Conservation (phyloP, 345 rosid species). For the Ricinus communis region DNA sequence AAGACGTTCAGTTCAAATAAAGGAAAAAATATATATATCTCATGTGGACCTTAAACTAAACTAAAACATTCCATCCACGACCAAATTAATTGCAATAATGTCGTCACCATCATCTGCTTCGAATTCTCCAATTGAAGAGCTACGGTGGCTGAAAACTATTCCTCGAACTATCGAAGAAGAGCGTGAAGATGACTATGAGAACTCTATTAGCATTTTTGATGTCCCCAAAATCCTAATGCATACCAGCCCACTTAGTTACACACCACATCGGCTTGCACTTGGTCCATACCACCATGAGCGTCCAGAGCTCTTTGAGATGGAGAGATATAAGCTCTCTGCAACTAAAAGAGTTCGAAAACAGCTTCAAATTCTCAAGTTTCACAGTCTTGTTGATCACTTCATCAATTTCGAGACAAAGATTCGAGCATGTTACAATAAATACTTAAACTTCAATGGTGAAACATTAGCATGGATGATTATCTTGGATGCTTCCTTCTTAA, state of each 20-base stretch:
- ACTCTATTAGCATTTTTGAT: constrained; percentile 47
- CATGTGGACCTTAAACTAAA: too few relatives aligned
- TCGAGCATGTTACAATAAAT: constrained; percentile 58
- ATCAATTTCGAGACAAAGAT: constrained; percentile 33
- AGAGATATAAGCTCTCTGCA: constrained; percentile 53
- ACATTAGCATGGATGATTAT: constrained; percentile 75
- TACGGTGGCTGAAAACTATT: too few relatives aligned
- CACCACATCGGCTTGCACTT: constrained; percentile 62
- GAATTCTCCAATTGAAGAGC: too few relatives aligned
- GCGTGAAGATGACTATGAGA: constrained; percentile 40
- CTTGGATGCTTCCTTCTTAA: constrained; percentile 57
- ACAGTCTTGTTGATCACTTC: constrained; percentile 45
- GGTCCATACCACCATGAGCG: constrained; percentile 70
- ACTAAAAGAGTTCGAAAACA: constrained; percentile 46
- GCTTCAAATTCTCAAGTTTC: constrained; percentile 30
- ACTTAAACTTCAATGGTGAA: constrained; percentile 38
- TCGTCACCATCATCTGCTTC: too few relatives aligned
- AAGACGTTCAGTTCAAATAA: too few relatives aligned
- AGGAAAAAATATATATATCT: too few relatives aligned
- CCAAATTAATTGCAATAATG: too few relatives aligned
- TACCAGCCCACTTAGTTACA: constrained; percentile 48
- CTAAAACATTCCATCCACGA: too few relatives aligned
- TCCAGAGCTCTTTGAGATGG: constrained; percentile 62
- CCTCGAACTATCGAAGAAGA: constrained; percentile 67
- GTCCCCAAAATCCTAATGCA: constrained; percentile 54